Base-by-base conservation (phyloP, 1,139 yeast species). In the Nakaseomyces glabratus region DNA sequence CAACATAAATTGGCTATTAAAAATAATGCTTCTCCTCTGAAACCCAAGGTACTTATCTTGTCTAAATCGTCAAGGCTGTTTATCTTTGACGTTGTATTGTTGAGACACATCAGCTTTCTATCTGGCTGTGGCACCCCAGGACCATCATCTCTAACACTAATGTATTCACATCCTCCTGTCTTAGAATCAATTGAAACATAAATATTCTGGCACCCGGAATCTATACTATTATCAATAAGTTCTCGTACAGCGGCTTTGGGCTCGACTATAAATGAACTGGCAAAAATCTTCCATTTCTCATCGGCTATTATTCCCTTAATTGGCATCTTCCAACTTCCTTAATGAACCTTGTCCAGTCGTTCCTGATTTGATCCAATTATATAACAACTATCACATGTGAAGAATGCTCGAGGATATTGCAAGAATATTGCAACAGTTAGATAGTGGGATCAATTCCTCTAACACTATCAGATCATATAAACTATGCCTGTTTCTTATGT, bases 1-100 rank as follows among this genome's bases (percentile, higher is more conserved):
- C 41, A 51, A 34, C 63, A 63, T 15, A 74, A 50, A 38, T 66
- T 70, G 12, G 76, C 65, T 19, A 82, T 62, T 16, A 73, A 65
- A 39, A 71, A 69, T 23, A 82, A 56, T 0, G 90, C 84, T 51
- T 78, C 82, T 6, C 94, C 93, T 40, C 82, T 61, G 46, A 74
- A 80, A 1, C 93, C 90, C 46, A 73, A 66, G 0, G 82, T 69
- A 1, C 51, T 37, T 2, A 71, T 51, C 0, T 47, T 35, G 2
- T 45, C 44, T 16, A 76, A 49, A 31, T 75, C 79, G 1, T 62
- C 65, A 29, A 64, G 54, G 0, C 46, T 42, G 0, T 48, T 30
- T 4, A 77, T 53, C 48, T 81, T 82, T 0, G 90, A 79, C 1
- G 93, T 81, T 13, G 75, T 66, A 48, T 71, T 65, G 22, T 73